A percentile compares a stretch with the other conserved stretches of the same genome.
phyloP scores from a whole-genome alignment of 225 moss, liverwort and hornwort genomes.

The Pseudoscleropodium purum region DNA sequence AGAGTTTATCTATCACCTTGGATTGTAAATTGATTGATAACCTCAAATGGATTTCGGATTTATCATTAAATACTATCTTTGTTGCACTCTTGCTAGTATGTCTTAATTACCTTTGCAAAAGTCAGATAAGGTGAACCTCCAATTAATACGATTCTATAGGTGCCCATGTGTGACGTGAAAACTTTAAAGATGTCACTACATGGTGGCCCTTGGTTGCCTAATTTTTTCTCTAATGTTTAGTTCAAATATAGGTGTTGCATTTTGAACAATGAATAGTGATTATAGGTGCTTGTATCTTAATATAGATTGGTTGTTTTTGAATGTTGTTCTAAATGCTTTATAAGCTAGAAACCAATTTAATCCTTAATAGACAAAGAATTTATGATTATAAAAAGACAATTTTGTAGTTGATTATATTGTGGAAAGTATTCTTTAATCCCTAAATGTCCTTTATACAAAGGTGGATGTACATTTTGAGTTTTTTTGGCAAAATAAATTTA shows the following conservation, averaged over 20 bases:
- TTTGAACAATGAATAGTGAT: background rate
- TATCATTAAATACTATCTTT: no score
- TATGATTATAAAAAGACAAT: fast-evolving
- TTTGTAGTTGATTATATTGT: fast-evolving
- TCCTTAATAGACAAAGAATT: fast-evolving
- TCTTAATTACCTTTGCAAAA: no score
- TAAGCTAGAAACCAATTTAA: background rate
- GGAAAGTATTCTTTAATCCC: background rate
- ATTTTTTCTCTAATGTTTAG: no score
- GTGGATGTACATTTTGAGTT: background rate
- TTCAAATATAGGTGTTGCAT: background rate
- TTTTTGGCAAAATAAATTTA: background rate
- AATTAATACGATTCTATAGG: no score
- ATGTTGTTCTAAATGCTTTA: background rate
- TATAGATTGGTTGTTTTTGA: background rate
- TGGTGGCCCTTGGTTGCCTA: no score
- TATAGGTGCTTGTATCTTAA: background rate
- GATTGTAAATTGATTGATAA: no score
- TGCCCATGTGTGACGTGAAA: no score
- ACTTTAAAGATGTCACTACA: no score
- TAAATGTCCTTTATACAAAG: fast-evolving
- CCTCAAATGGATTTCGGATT: no score
- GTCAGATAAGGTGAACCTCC: no score
- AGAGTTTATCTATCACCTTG: no score
- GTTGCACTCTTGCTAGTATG: no score